Conservation (phyloP, 495 filamentous ascomycete genomes). For the Physcia stellaris region DNA sequence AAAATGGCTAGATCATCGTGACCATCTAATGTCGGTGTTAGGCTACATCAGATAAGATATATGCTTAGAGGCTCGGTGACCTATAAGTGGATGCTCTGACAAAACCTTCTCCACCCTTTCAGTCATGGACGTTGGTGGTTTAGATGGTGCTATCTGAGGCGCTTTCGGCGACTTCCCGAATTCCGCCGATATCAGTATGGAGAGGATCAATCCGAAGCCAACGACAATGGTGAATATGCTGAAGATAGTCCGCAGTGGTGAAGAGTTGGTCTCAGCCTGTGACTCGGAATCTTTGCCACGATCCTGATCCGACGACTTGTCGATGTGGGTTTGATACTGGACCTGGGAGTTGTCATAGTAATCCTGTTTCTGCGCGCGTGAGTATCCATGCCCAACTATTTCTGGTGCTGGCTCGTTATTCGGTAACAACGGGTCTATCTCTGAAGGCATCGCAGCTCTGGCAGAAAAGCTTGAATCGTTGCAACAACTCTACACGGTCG, state of each 20-base stretch:
- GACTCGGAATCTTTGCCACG: neutral
- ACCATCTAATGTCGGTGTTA: constrained; percentile 46
- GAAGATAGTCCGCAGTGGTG: constrained; percentile 6
- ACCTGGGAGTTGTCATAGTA: neutral
- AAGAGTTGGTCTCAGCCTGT: neutral
- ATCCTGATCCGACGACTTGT: constrained; percentile 6
- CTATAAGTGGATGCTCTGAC: constrained; percentile 63
- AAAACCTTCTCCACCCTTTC: constrained; percentile 58
- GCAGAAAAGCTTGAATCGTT: no score
- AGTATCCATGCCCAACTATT: constrained; percentile 13
- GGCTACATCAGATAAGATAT: neutral
- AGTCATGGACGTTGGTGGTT: constrained; percentile 31
- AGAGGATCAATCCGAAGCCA: constrained; percentile 9
- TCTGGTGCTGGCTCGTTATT: constrained; percentile 10
- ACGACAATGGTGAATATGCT: constrained; percentile 9
- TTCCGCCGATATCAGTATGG: no score
- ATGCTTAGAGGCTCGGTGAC: constrained; percentile 24
- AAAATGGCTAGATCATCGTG: constrained; percentile 80
- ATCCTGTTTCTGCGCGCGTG: no score
- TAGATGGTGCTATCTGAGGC: neutral
- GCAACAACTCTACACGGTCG: no score
- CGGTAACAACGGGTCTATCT: constrained; percentile 14
- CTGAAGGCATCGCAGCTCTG: constrained; percentile 13
- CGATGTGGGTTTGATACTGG: neutral
- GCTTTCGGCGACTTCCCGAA: neutral